phyloP scores from a whole-genome alignment of 2,329 filamentous ascomycete genomes.

The Botrytis aclada region DNA sequence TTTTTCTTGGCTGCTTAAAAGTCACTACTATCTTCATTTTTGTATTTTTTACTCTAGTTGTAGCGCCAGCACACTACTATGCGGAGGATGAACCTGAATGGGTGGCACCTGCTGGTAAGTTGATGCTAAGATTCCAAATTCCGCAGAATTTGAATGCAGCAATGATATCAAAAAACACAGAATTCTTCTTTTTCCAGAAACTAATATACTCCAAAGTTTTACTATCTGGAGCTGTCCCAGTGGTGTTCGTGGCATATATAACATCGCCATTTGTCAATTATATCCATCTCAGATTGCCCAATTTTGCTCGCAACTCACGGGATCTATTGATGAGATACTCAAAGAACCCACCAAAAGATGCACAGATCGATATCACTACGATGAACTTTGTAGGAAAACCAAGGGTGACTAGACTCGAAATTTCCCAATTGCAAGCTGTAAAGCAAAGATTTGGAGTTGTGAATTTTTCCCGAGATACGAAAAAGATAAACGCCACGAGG shows the following conservation, averaged over 20 bases:
- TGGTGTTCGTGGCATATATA: conserved; percentile 61
- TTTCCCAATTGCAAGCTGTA: conserved; percentile 31
- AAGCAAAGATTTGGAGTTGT: conserved; percentile 35
- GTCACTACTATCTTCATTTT: conserved; percentile 69
- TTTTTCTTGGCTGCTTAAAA: conserved; percentile 68
- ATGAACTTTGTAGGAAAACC: conserved; percentile 43
- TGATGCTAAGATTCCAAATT: no score
- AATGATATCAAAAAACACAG: neutral
- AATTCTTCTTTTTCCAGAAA: neutral
- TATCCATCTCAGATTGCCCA: conserved; percentile 67
- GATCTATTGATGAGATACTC: conserved; percentile 52
- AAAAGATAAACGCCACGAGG: conserved; percentile 25
- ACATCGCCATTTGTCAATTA: conserved; percentile 70
- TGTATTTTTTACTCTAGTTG: conserved; percentile 61
- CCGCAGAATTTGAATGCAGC: neutral
- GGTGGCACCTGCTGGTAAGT: conserved; percentile 32
- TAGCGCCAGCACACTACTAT: conserved; percentile 46
- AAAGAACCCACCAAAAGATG: conserved; percentile 45
- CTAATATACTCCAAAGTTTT: conserved; percentile 45
- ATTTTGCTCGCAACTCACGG: conserved; percentile 59
- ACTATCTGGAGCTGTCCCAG: conserved; percentile 59
- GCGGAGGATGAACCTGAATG: conserved; percentile 32
- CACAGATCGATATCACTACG: conserved; percentile 41
- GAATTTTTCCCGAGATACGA: conserved; percentile 35
- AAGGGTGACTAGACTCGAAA: conserved; percentile 31